Conservation (phyloP, 2,329 filamentous ascomycete genomes). For the Rhynchosporium graminicola region DNA sequence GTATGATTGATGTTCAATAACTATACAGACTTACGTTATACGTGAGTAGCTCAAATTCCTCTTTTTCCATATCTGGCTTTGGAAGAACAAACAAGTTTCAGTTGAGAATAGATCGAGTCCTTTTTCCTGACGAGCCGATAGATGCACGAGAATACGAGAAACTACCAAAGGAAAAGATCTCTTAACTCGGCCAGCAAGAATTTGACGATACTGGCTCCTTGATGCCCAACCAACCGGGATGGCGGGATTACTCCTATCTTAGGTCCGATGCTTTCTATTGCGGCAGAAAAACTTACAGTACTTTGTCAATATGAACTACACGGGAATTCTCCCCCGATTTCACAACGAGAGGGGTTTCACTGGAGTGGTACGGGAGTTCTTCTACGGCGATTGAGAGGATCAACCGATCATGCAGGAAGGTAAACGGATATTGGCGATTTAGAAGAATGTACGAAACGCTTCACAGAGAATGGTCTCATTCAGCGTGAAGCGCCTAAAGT, state of each 20-base stretch:
- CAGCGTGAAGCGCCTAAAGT: not conserved
- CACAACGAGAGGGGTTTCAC: conserved; percentile 2
- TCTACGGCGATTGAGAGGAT: conserved; percentile 17
- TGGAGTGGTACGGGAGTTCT: conserved; percentile 15
- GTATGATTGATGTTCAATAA: too few relatives aligned
- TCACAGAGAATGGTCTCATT: conserved; percentile 8
- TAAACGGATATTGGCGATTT: conserved; percentile 12
- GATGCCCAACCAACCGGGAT: too few relatives aligned
- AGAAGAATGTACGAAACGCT: conserved; percentile 16
- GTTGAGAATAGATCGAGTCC: too few relatives aligned
- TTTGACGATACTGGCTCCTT: too few relatives aligned
- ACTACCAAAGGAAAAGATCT: too few relatives aligned
- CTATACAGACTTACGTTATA: too few relatives aligned
- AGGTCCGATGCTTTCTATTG: conserved; percentile 1
- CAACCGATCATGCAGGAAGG: conserved; percentile 8
- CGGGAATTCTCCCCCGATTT: conserved; percentile 17
- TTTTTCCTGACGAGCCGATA: too few relatives aligned
- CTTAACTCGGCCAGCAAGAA: too few relatives aligned
- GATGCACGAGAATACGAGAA: too few relatives aligned
- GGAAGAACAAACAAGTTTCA: too few relatives aligned
- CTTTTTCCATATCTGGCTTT: too few relatives aligned
- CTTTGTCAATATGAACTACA: conserved; percentile 21
- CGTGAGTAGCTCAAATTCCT: too few relatives aligned
- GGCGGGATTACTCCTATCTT: conserved; percentile 5
- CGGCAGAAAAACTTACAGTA: conserved; percentile 16